Evolutionary conservation across 1,284 basidiomycete genomes (phyloP), one percentile per base, ranked within the genome.

Genomic region (Tilletiopsis washingtonensis): DNA sequence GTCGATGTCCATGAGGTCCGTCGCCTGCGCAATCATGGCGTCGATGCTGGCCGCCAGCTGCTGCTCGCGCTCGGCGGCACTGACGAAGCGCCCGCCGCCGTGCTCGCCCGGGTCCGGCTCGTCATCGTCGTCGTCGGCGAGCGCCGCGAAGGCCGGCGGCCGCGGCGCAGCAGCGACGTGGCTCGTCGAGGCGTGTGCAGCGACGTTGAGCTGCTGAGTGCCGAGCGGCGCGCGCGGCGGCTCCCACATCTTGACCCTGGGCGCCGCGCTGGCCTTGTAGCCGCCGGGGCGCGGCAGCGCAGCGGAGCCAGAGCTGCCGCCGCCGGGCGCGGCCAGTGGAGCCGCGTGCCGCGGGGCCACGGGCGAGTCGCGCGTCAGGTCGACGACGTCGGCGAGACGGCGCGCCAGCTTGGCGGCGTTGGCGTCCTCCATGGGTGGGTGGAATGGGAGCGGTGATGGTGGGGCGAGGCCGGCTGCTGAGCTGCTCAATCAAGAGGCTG

Each of bases 41-140:
- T 50, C 53, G 6, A 70, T 38, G 49, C 68, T 51, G 12, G 59
- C 47, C 21, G 52, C 52, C 15, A 70, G 54, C 51, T 70, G 64
- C 52, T 49, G 56, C 6, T 69, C 66, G 15, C 68, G 58, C 5
- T 67, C 62, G 1, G 48, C 49, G 0, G 59, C 51, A 26, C 59
- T 59, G 29, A 70, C 47, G 4, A 47, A 20, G 12, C 24, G n/a
- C 17, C 17, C 12, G 29, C 11, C 17, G 25, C 11, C 3, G 19
- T 36, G 11, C 27, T n/a, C 36, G 39, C 25, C 19, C 23, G 12
- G 38, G 26, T 23, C 25, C 21, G 15, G 19, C 37, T 27, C 20
- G 3, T 37, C 27, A 25, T 24, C 45, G 24, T 48, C 20, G 45
- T 29, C 39, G 44, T 39, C 24, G 21, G 17, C 43, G n/a, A n/a